A percentile compares a stretch with the other conserved stretches of the same genome.
These are phyloP conservation scores for Pestalotiopsis sp. DNA, from an alignment of 2,329 filamentous ascomycete species.

Conservation along the genomic window DNA sequence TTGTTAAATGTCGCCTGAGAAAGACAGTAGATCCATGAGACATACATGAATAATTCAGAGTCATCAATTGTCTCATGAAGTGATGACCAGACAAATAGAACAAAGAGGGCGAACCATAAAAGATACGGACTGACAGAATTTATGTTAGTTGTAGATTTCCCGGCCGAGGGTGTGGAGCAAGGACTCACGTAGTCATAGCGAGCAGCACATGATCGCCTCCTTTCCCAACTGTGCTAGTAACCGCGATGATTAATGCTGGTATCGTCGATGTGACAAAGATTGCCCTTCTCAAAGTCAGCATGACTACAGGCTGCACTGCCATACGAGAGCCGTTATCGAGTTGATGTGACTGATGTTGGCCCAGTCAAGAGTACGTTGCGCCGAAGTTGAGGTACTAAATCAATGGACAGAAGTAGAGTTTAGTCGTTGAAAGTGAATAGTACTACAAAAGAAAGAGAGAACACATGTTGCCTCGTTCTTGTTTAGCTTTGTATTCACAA, in stretches of 20 bases:
- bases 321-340: background rate
- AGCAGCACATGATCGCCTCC: background rate
- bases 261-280: background rate
- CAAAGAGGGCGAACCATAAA: background rate
- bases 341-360: background rate
- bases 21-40: background rate
- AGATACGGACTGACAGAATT: background rate
- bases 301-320: background rate
- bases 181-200: background rate
- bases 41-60: background rate
- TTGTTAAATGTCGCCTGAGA: background rate
- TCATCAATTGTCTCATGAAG: background rate
- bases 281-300: background rate
- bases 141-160: background rate
- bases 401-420: too few relatives aligned
- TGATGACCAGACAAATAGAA: background rate
- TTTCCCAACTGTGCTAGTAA: background rate
- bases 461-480: too few relatives aligned
- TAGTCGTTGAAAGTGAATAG: too few relatives aligned
- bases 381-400: too few relatives aligned
- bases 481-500: too few relatives aligned
- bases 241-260: background rate
- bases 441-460: too few relatives aligned
- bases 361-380: background rate
- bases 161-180: fast-evolving